A percentile compares a stretch with the other conserved stretches of the same genome.
Conservation (phyloP, 2,329 filamentous ascomycete species). For the Sarocladiaceae sp. region DNA sequence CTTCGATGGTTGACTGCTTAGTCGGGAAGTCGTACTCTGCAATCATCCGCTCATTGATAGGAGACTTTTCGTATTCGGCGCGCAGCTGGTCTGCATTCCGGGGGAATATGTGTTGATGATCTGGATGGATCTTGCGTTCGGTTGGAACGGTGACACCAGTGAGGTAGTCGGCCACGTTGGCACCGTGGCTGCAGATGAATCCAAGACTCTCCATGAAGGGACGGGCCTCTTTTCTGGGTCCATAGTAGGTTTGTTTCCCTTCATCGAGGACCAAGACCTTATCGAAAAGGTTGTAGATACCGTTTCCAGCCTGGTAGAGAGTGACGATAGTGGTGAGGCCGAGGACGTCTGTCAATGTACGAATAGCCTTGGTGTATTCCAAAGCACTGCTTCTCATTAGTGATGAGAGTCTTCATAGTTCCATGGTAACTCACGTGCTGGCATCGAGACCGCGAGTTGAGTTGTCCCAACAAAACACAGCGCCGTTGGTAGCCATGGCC, state of each 20-base stretch:
- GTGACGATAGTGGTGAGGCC: constrained; percentile 57
- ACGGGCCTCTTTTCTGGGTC: constrained; percentile 48
- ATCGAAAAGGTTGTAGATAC: constrained; percentile 63
- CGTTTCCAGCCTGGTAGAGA: constrained; percentile 64
- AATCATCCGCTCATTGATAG: constrained; percentile 43
- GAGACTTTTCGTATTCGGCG: constrained; percentile 43
- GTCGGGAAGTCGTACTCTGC: constrained; percentile 52
- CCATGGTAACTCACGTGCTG: constrained; percentile 37
- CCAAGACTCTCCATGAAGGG: constrained; percentile 61
- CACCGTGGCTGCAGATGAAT: constrained; percentile 54
- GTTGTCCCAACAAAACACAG: constrained; percentile 63
- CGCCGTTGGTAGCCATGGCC: constrained; percentile 49
- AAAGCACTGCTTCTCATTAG: constrained; percentile 32
- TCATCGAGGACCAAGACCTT: constrained; percentile 63
- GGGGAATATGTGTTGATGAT: constrained; percentile 34
- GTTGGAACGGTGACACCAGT: constrained; percentile 61
- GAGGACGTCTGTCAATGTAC: constrained; percentile 57
- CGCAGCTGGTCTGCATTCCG: constrained; percentile 38
- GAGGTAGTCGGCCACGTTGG: constrained; percentile 60
- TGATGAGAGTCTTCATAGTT: not conserved
- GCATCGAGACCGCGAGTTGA: constrained; percentile 60
- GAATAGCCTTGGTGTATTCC: constrained; percentile 53
- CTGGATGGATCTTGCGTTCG: constrained; percentile 54
- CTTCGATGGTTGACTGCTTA: constrained; percentile 37
- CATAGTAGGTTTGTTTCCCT: constrained; percentile 61